Evolutionary conservation across 2,329 filamentous ascomycete genomes (phyloP), one percentile per base, ranked within the genome.

Genomic region (Colletotrichum zoysiae): DNA sequence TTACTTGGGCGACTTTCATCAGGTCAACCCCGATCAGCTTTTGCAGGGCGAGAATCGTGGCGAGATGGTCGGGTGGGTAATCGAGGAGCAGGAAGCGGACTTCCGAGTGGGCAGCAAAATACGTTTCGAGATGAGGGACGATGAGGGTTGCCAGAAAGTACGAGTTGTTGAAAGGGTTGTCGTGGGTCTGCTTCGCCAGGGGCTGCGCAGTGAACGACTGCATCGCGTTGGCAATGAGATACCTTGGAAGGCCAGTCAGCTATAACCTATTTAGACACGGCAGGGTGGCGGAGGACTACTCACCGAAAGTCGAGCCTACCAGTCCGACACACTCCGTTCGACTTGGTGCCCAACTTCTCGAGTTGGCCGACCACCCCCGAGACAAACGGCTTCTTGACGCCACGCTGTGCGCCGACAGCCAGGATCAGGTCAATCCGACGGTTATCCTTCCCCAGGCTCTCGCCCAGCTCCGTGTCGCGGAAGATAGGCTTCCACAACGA

Each of bases 241-340:
- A 91, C 73, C 89, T 90, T 51, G 20, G 6, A 33, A 6, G 30
- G n/a, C 44, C 6, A 6, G 50, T 6, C 18, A 12, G 18, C 18
- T 20, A 23, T 3, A 1, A 16, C 5, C 14, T 5, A 12, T n/a
- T n/a, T 2, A 38, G 20, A 4, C 46, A 48, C 9, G 5, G 12
- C 12, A 18, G 3, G 23, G 18, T 26, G n/a, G 6, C 33, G 33
- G 14, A 1, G 9, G 59, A 40, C 8, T 4, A 75, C 83, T 71
- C 81, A 90, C 88, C 88, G 85, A 40, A 91, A 81, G 76, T 91
- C 87, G n/a, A 91, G 77, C 48, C 86, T 84, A 20, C 87, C 88
- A 70, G 86, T 89, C 50, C 86, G 84, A 23, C 83, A 86, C 12
- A 83, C 76, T 1, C 87, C 86, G 59, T 81, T 85, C 0, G 83